A percentile compares a stretch with the other conserved stretches of the same genome.
Evolutionary conservation across 2,329 filamentous ascomycete genomes (phyloP).

Genomic region (Talaromyces sp.): DNA sequence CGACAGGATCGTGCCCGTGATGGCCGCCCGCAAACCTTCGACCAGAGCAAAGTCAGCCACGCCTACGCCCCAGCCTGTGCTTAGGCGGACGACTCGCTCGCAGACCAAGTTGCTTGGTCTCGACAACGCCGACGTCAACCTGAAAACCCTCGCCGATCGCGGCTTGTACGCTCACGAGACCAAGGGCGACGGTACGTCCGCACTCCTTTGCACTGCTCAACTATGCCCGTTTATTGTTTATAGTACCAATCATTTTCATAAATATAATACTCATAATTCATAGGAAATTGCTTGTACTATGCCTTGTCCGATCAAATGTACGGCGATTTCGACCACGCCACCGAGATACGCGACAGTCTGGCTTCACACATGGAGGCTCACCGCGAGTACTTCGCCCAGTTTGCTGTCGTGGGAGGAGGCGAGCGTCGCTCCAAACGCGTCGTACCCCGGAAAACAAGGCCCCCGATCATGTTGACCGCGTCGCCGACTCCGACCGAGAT

Average conservation of each 20-base stretch:
- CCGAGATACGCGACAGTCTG: slow-evolving; percentile 55
- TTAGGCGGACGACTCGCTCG: slow-evolving; percentile 7
- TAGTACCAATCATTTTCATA: background rate
- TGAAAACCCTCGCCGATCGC: slow-evolving; percentile 43
- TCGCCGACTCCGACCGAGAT: slow-evolving; percentile 52
- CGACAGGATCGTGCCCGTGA: slow-evolving; percentile 41
- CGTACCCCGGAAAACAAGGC: slow-evolving; percentile 30
- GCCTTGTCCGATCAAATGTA: slow-evolving; percentile 64
- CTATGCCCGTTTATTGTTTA: background rate
- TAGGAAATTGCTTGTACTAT: slow-evolving; percentile 68
- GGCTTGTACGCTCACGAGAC: slow-evolving; percentile 58
- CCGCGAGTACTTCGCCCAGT: slow-evolving; percentile 60
- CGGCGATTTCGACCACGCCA: slow-evolving; percentile 54
- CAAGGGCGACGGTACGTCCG: slow-evolving; percentile 57
- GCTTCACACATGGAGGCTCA: slow-evolving; percentile 60
- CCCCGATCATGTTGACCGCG: slow-evolving; percentile 2
- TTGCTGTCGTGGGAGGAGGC: slow-evolving; percentile 54
- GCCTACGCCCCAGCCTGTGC: background rate
- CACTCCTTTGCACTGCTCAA: background rate
- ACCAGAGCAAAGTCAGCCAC: slow-evolving; percentile 15
- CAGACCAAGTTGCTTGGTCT: slow-evolving; percentile 6
- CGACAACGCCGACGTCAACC: slow-evolving; percentile 5
- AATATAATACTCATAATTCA: background rate
- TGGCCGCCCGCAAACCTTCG: slow-evolving; percentile 22
- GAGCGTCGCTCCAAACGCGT: slow-evolving; percentile 54